Evolutionary conservation across 176 grass and related monocot genomes (phyloP).

Genomic region (Tillandsia fasciculata): DNA sequence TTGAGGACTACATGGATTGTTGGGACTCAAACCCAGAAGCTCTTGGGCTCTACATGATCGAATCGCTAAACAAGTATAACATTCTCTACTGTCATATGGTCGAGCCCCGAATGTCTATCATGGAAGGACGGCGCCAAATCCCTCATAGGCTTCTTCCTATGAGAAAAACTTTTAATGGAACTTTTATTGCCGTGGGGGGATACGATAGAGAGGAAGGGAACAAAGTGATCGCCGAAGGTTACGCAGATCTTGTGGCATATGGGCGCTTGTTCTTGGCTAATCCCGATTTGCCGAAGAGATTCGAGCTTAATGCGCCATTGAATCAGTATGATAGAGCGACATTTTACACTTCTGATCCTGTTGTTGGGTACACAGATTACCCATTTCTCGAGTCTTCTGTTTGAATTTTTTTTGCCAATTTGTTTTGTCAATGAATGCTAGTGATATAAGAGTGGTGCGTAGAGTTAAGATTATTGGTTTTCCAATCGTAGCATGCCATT

Average conservation of each 20-base stretch:
- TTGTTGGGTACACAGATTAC: no score
- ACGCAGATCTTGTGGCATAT: conserved; percentile 31
- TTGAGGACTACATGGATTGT: conserved; percentile 24
- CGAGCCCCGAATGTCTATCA: conserved; percentile 19
- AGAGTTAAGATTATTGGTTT: no score
- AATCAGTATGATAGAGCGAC: background rate
- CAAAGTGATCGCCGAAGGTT: conserved; percentile 27
- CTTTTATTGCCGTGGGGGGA: conserved; percentile 29
- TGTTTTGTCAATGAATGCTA: no score
- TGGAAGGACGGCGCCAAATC: conserved; percentile 13
- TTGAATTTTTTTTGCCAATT: no score
- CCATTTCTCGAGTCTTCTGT: no score
- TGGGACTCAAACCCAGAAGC: conserved; percentile 34
- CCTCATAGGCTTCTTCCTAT: conserved; percentile 24
- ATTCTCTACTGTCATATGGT: conserved; percentile 29
- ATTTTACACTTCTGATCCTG: no score
- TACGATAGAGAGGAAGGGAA: conserved; percentile 38
- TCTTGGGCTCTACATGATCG: conserved; percentile 18
- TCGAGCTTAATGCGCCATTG: conserved; percentile 4
- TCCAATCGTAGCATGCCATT: no score
- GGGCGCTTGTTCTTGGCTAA: background rate
- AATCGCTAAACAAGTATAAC: conserved; percentile 24
- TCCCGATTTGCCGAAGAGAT: no score
- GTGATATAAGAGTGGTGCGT: no score
- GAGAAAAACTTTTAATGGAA: conserved; percentile 31